Base-by-base conservation (phyloP, 2,329 filamentous ascomycete species). In the Trichoderma koningiopsis region DNA sequence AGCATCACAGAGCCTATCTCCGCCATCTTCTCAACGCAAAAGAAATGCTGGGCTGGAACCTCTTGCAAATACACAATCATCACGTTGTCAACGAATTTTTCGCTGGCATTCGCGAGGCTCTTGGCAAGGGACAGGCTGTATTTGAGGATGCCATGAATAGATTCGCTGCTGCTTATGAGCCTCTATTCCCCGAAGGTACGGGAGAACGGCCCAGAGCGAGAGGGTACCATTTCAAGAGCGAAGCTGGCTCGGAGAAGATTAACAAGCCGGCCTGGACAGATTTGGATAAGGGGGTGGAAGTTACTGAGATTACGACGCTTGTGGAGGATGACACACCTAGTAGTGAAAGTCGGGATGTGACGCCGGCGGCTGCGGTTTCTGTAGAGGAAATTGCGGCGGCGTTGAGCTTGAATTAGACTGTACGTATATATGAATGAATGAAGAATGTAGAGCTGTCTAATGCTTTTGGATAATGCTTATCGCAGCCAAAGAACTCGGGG, bases 1-100 rank as follows among this genome's bases (percentile, higher is more conserved):
- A 87, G 22, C 95, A 98, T 79, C 93, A 97, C 79, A 85, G 91
- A 61, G 95, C 96, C 0, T 99, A 92, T 79, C 77, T 99, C 43
- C 91, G 94, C 72, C 96, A 99, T 79, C 85, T 98, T 0, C 87
- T 99, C 6, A 86, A 88, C 58, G 94, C 96, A 0, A 96, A 94
- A 76, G 96, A 99, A 80, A 98, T 99, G 96, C 88, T 97, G 5
- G 95, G 91, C 29, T 99, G 96, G 96, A 92, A 91, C 0, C 85
- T 99, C 8, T 84, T 99, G 8, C 95, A 98, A 78, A 86, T 97
- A 4, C 96, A 99, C 81, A 99, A 99, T 78, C 90, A 96, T 77
- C 85, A 89, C 71, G 81, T 91, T 8, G 80, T 97, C 65, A 85
- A 87, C 57, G 75, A 81, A 0, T 97, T 98, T 82, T 97, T 98